Evolutionary conservation across 73 alveolate genomes (phyloP).

Genomic region (Breviolum minutum): DNA sequence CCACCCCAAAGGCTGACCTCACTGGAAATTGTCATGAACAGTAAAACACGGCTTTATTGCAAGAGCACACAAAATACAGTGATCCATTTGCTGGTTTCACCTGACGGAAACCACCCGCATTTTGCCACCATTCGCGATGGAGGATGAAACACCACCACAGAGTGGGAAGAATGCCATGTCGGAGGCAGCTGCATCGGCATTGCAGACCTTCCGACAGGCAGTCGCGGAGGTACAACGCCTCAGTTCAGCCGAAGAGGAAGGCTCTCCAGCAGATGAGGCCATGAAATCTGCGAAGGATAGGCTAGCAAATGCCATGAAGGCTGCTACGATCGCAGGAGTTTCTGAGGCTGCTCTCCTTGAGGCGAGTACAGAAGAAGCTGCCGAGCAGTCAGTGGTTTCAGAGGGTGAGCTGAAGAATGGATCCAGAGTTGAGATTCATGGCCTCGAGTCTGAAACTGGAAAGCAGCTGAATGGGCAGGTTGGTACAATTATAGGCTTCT

Average conservation of each 20-base stretch:
- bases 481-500: conserved; percentile 33
- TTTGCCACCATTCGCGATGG: too few species aligned
- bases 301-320: conserved; percentile 21
- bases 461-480: conserved; percentile 91
- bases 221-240: conserved; percentile 50
- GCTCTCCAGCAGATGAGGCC: conserved; percentile 38
- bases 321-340: conserved; percentile 67
- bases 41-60: too few species aligned
- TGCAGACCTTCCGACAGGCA: conserved; percentile 39
- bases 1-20: too few species aligned
- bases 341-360: conserved; percentile 20
- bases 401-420: conserved; percentile 92
- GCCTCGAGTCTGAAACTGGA: conserved; percentile 77
- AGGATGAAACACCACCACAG: too few species aligned
- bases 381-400: conserved; percentile 19
- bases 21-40: too few species aligned
- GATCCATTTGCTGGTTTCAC: too few species aligned
- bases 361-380: conserved; percentile 15
- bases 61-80: too few species aligned
- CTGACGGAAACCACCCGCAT: too few species aligned
- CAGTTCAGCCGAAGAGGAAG: conserved; percentile 37
- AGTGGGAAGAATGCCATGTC: too few species aligned
- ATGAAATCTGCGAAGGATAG: conserved; percentile 24
- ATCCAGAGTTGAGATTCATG: conserved; percentile 69
- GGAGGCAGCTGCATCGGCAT: conserved; percentile 46